Evolutionary conservation across 345 rosid species (phyloP).

Genomic region (Brassica nigra): DNA sequence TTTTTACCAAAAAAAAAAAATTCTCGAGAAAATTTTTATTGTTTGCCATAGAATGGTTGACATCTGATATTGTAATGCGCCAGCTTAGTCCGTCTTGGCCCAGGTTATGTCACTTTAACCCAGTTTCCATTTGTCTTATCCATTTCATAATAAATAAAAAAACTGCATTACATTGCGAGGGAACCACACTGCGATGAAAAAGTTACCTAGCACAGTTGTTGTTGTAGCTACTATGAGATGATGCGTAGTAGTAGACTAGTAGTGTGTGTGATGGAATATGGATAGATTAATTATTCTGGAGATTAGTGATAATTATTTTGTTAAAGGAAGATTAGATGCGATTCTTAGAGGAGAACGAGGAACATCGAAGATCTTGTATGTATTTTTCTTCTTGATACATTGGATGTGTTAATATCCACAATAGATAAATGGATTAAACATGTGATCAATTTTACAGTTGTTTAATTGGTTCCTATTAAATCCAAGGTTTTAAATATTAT

Average conservation of each 20-base stretch:
- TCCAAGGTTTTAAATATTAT: not conserved
- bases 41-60: not conserved
- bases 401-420: conserved; percentile 32
- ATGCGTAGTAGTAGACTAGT: not conserved
- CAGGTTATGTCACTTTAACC: not conserved
- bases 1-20: too few relatives aligned
- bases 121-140: not conserved
- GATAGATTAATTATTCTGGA: conserved; percentile 16
- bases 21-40: too few relatives aligned
- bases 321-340: conserved; percentile 15
- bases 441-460: conserved; percentile 26
- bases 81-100: not conserved
- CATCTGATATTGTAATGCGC: not conserved
- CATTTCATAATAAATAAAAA: too few relatives aligned
- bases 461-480: conserved; percentile 12
- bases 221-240: not conserved
- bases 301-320: conserved; percentile 7
- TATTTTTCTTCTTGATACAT: conserved; percentile 35
- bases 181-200: too few relatives aligned
- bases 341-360: conserved; percentile 1
- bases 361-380: conserved; percentile 36
- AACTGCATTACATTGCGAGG: too few relatives aligned
- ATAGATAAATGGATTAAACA: conserved; percentile 29
- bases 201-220: too few relatives aligned
- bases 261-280: conserved; percentile 1